A percentile compares a stretch with the other conserved stretches of the same genome.
phyloP scores from a whole-genome alignment of 495 filamentous ascomycete species.

The Darksidea phi region DNA sequence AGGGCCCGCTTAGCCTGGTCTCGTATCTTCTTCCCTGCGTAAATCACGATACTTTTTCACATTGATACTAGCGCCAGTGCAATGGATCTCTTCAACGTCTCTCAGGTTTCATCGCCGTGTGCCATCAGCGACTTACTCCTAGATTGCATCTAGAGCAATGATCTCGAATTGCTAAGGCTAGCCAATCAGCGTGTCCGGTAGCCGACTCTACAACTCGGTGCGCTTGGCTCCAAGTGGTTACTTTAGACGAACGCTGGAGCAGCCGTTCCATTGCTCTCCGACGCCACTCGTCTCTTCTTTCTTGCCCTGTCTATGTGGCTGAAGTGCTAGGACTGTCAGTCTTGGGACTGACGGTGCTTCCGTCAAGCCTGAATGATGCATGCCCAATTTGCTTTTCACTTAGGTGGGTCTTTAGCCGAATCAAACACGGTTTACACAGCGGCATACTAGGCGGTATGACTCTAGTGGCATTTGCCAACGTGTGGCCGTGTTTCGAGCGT shows the following conservation, averaged over 20 bases:
- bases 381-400: slow-evolving; percentile 15
- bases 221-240: slow-evolving; percentile 10
- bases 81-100: background rate
- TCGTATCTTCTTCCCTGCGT: slow-evolving; percentile 11
- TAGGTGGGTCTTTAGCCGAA: slow-evolving; percentile 12
- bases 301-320: no score
- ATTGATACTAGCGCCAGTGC: slow-evolving; percentile 10
- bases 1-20: slow-evolving; percentile 21
- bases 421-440: background rate
- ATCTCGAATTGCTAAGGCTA: slow-evolving; percentile 5
- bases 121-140: slow-evolving; percentile 16
- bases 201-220: background rate
- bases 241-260: slow-evolving; percentile 25
- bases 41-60: slow-evolving; percentile 18
- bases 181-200: slow-evolving; percentile 18
- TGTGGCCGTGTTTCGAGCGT: slow-evolving; percentile 8
- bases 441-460: slow-evolving; percentile 14
- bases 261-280: slow-evolving; percentile 4
- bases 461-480: slow-evolving; percentile 2
- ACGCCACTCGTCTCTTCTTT: slow-evolving; percentile 24
- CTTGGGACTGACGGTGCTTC: background rate
- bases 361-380: slow-evolving; percentile 7
- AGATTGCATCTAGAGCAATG: background rate
- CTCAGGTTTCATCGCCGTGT: slow-evolving; percentile 36
- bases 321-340: slow-evolving; percentile 4